Base-by-base conservation (phyloP, 768 basidiomycete genomes). In the Boletus patriciae region DNA sequence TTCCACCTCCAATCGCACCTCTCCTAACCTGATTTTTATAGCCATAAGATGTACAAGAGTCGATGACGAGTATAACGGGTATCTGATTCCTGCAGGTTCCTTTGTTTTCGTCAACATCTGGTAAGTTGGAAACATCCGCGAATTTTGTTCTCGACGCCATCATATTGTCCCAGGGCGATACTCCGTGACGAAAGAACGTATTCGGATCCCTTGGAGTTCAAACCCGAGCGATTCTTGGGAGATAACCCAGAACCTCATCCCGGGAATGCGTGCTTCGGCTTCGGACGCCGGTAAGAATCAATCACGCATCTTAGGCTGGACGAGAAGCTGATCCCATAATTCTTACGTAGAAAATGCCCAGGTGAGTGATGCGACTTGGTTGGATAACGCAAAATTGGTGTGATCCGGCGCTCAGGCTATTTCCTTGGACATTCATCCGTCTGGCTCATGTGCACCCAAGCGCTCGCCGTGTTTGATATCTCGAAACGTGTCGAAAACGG, bases 401-500 rank as follows among this genome's bases (percentile, higher is more conserved):
- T 49, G 25, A 36, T 27, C 23, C 12, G 9, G 31, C 3, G 18
- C n/a, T 19, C 50, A 68, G 72, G 73, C 2, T 50, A 64, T 23
- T 63, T 68, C 38, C 62, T 75, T 10, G 67, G 61, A 4, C 62
- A 69, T 36, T 55, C 62, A 2, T 50, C 65, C 1, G 43, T 74
- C 37, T 75, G 67, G 67, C 47, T 66, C 6, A 51, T 54, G 50
- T 55, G 62, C 6, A 70, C 72, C 0, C 73, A 64, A 55, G 70
- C 76, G 11, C 76, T 83, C 21, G 76, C 80, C 1, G 74, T 71
- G 11, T 80, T 83, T 41, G 63, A 80, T 21, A 73, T 83, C 27
- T 66, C 69, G 18, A 79, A 78, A 40, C 66, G 60, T 0, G 62
- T 78, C 3, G 74, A 74, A 46, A 70, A 77, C n/a, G 79, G 78